These are phyloP conservation scores for Diaporthe australafricana DNA, from an alignment of 2,329 filamentous ascomycete species.

Conservation along the genomic window DNA sequence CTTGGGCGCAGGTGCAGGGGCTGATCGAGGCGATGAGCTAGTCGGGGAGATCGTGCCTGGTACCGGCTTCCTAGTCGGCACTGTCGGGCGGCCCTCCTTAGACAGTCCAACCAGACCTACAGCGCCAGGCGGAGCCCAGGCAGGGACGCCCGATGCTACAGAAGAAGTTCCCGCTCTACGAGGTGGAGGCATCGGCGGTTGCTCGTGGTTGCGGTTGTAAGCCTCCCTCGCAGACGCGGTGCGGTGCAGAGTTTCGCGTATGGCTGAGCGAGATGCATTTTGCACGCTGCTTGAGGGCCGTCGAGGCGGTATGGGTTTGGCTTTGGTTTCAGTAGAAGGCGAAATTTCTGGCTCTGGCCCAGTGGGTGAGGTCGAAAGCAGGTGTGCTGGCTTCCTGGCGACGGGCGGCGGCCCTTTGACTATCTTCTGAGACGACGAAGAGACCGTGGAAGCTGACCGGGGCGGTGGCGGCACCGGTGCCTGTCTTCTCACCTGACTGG, in stretches of 20 bases:
- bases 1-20: slow-evolving; percentile 38
- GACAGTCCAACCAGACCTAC: slow-evolving; percentile 34
- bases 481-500: slow-evolving; percentile 42
- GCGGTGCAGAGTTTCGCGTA: slow-evolving; percentile 32
- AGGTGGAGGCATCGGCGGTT: slow-evolving; percentile 37
- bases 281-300: slow-evolving; percentile 40
- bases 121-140: slow-evolving; percentile 36
- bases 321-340: slow-evolving; percentile 38
- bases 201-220: slow-evolving; percentile 9
- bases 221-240: slow-evolving; percentile 33
- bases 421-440: slow-evolving; percentile 50
- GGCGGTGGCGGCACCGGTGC: slow-evolving; percentile 41
- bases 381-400: slow-evolving; percentile 72
- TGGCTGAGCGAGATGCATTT: slow-evolving; percentile 18
- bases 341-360: slow-evolving; percentile 39
- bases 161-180: slow-evolving; percentile 35
- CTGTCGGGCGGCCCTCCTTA: slow-evolving; percentile 39
- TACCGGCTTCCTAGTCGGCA: slow-evolving; percentile 37
- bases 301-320: slow-evolving; percentile 43
- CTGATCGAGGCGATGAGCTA: slow-evolving; percentile 18
- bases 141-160: not conserved
- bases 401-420: slow-evolving; percentile 61
- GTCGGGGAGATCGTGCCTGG: slow-evolving; percentile 7
- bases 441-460: slow-evolving; percentile 51
- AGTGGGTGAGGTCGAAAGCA: slow-evolving; percentile 50